Percentiles rank a stretch among this genome's conserved stretches.
Evolutionary conservation across 2,329 filamentous ascomycete genomes (phyloP).

Genomic region (Ophidiomyces ophidiicola): DNA sequence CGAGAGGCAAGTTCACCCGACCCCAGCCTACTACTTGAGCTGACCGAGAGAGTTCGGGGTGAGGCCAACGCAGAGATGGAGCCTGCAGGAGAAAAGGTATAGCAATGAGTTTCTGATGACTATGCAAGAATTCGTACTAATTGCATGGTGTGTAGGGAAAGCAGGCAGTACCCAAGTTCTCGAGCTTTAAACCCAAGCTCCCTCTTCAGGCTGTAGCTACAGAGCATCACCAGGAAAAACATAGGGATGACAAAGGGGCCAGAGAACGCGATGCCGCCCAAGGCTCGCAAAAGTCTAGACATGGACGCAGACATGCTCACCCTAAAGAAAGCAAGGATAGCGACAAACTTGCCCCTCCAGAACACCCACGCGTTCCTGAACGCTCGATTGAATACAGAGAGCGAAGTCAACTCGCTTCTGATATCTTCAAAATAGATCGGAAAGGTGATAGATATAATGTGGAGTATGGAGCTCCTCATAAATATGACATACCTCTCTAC

Average conservation of each 20-base stretch:
- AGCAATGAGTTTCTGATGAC: slow-evolving; percentile 10
- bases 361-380: neutral
- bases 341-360: neutral
- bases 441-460: slow-evolving; percentile 66
- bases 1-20: slow-evolving; percentile 16
- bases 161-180: slow-evolving; percentile 53
- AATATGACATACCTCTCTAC: slow-evolving; percentile 59
- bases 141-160: slow-evolving; percentile 21
- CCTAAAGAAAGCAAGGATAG: neutral
- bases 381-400: neutral
- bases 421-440: slow-evolving; percentile 52
- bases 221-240: slow-evolving; percentile 8
- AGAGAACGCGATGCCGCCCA: neutral
- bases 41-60: neutral
- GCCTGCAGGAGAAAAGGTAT: slow-evolving; percentile 25
- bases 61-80: slow-evolving; percentile 22
- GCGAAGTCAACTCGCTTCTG: slow-evolving; percentile 5
- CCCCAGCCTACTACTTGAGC: slow-evolving; percentile 2
- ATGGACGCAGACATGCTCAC: slow-evolving; percentile 15
- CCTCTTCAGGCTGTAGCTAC: neutral
- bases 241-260: neutral
- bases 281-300: too few relatives aligned
- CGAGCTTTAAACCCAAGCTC: slow-evolving; percentile 54
- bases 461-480: slow-evolving; percentile 61
- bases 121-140: slow-evolving; percentile 3